Conservation (phyloP, 2,329 filamentous ascomycete species). For the Raffaelea albimanens region DNA sequence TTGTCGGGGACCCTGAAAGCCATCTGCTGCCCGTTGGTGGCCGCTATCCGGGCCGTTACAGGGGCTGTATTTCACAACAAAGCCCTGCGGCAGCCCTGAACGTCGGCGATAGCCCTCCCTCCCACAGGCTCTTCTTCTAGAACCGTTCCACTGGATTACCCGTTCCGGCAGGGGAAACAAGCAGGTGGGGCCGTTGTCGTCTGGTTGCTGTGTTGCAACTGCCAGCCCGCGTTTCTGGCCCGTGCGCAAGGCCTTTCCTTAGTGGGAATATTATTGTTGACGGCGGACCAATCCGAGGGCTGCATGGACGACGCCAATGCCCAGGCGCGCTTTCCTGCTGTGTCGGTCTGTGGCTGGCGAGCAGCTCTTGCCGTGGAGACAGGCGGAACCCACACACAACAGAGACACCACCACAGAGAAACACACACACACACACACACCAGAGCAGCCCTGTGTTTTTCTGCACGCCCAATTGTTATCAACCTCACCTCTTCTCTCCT, state of each 20-base stretch:
- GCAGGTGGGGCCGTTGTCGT: conserved; percentile 5
- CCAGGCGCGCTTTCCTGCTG: conserved; percentile 6
- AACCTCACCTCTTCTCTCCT: neutral
- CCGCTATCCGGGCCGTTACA: no score
- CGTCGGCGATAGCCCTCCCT: no score
- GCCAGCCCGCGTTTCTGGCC: conserved; percentile 13
- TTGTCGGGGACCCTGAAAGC: no score
- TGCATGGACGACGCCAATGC: conserved; percentile 11
- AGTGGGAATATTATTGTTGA: conserved; percentile 16
- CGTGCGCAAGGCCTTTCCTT: conserved; percentile 14
- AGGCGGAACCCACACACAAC: neutral
- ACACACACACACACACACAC: no score
- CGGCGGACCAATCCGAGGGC: conserved; percentile 14
- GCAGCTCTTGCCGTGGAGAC: neutral
- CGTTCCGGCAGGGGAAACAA: conserved; percentile 3
- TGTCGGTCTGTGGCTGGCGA: neutral
- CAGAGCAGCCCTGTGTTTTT: neutral
- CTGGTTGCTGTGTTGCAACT: conserved; percentile 13
- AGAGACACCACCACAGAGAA: neutral
- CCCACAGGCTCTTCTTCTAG: conserved; percentile 4
- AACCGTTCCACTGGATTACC: conserved; percentile 12
- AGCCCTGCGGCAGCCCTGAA: no score
- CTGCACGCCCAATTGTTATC: neutral
- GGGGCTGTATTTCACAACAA: no score
- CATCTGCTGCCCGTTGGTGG: no score